Base-by-base conservation (phyloP, 2,329 filamentous ascomycete species). In the Fusarium papillatum region DNA sequence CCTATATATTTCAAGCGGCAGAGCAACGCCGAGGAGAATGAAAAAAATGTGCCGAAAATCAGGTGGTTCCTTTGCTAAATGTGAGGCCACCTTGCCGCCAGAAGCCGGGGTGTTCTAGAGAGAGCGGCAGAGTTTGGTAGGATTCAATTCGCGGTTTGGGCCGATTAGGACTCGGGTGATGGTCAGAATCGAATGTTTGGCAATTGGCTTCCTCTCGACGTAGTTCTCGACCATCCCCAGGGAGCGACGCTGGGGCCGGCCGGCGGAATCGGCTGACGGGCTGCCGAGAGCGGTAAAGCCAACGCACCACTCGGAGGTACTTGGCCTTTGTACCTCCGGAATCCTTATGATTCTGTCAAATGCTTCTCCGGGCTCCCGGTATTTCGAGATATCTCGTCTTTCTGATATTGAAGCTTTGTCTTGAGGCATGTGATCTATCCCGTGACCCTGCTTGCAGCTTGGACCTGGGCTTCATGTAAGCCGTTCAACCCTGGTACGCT, bases 151-250 rank as follows among this genome's bases (percentile, higher is more conserved):
- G 70, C 71, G 76, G 75, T 78, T 73, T 68, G 29, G 68, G 65
- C 79, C 77, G 76, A 75, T 70, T 78, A 48, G 67, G 66, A 76
- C 78, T 74, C 76, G 73, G 72, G 57, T 73, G 79, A 79, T 79
- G 70, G 77, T 78, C 72, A 76, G 72, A 80, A 80, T 80, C 78
- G 78, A 78, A 80, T 80, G 78, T 80, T 80, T 57, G 64, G 65
- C 78, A 76, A 79, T 80, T 79, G 78, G 60, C 64, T 71, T 72
- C 71, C 69, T 55, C 57, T 62, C 36, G 66, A 62, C 38, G 43
- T 48, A 63, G 55, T 65, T 64, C 66, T 73, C 68, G 70, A 71
- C 70, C 69, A 59, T 66, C 69, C 65, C 29, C 29, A 50, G 62
- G 60, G 64, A 46, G 55, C 55, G 46, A 50, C 24, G 22, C 60